Evolutionary conservation across 2,329 filamentous ascomycete genomes (phyloP).

Genomic region (Ascochyta rabiei): DNA sequence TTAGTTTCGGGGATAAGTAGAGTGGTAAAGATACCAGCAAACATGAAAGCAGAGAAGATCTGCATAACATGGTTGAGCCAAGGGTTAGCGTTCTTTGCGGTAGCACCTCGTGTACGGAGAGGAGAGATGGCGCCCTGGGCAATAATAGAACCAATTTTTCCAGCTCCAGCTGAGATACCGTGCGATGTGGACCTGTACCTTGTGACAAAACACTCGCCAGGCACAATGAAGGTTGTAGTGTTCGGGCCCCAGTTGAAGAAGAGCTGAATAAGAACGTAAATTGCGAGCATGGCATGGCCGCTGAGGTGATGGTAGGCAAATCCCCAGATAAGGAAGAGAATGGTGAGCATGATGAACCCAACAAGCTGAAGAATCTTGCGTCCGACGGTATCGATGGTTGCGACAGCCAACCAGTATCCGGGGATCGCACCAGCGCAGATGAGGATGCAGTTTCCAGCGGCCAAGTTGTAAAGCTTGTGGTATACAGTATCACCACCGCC

Average conservation of each 20-base stretch:
- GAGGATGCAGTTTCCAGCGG: slow-evolving; percentile 78
- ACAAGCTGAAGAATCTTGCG: slow-evolving; percentile 50
- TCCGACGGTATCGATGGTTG: slow-evolving; percentile 71
- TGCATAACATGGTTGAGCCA: slow-evolving; percentile 77
- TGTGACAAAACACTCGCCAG: slow-evolving; percentile 58
- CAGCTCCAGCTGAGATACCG: slow-evolving; percentile 56
- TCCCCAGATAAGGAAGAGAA: slow-evolving; percentile 46
- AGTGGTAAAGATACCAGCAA: slow-evolving; percentile 70
- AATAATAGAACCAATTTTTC: slow-evolving; percentile 58
- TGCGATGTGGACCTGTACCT: slow-evolving; percentile 57
- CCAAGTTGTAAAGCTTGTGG: slow-evolving; percentile 73
- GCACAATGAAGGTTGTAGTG: slow-evolving; percentile 59
- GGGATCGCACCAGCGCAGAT: slow-evolving; percentile 79
- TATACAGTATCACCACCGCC: slow-evolving; percentile 69
- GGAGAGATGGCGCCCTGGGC: slow-evolving; percentile 56
- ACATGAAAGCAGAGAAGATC: slow-evolving; percentile 81
- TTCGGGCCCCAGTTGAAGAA: slow-evolving; percentile 61
- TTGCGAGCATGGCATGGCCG: slow-evolving; percentile 50
- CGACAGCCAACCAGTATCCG: slow-evolving; percentile 70
- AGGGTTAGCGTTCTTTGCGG: slow-evolving; percentile 54
- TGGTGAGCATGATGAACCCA: slow-evolving; percentile 42
- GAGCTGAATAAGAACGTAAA: slow-evolving; percentile 57
- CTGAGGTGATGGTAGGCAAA: slow-evolving; percentile 46
- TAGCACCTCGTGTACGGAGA: slow-evolving; percentile 59
- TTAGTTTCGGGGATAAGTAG: slow-evolving; percentile 69